These are phyloP conservation scores for Cardiospermum halicacabum DNA, from an alignment of 345 rosid species.

Conservation along the genomic window DNA sequence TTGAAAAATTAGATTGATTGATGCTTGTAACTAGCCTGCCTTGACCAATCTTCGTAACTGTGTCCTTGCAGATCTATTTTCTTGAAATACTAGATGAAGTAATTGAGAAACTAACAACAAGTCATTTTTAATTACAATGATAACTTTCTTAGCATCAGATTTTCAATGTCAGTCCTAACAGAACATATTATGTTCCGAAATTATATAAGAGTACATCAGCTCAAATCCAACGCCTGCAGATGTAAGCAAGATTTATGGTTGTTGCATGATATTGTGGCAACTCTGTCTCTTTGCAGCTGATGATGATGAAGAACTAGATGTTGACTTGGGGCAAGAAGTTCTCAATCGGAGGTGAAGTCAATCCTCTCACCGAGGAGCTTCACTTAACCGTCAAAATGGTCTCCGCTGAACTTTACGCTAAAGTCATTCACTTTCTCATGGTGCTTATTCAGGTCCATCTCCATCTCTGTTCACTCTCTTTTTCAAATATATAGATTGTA, in stretches of 20 bases:
- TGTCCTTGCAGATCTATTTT: conserved; percentile 64
- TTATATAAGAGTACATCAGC: no score
- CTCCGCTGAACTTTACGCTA: conserved; percentile 65
- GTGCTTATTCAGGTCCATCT: conserved; percentile 71
- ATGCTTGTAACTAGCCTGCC: neutral
- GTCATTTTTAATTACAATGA: neutral
- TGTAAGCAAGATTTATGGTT: no score
- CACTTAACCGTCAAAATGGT: conserved; percentile 57
- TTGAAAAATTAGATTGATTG: no score
- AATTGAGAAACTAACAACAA: conserved; percentile 74
- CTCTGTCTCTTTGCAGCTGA: no score
- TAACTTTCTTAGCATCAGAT: neutral
- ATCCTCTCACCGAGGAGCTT: conserved; percentile 48
- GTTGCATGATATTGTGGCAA: no score
- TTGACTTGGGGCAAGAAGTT: conserved; percentile 42
- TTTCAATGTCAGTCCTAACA: neutral
- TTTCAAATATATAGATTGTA: no score
- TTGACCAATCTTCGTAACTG: no score
- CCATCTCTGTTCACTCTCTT: neutral
- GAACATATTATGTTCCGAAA: neutral
- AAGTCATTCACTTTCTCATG: conserved; percentile 68
- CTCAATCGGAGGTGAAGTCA: conserved; percentile 52
- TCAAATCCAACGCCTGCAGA: no score
- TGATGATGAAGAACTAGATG: no score
- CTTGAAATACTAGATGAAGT: conserved; percentile 74